Evolutionary conservation across 345 rosid genomes (phyloP), one percentile per base, ranked within the genome.

Genomic region (Acer negundo): DNA sequence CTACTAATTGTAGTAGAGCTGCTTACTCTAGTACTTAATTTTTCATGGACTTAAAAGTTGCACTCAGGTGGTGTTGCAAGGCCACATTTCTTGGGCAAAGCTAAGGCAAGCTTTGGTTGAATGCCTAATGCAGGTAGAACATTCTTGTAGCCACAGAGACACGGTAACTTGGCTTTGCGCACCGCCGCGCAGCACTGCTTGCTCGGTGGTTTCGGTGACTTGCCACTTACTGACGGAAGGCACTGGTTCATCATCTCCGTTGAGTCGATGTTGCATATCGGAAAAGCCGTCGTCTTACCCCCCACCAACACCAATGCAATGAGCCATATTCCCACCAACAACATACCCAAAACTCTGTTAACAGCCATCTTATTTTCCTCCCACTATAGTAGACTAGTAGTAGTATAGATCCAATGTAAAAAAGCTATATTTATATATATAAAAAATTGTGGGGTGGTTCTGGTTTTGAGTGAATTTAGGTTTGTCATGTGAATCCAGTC

Each of bases 1-100:
- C 3, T 31, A 31, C 38, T 31, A 31, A 31, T 31, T 31, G 38
- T 0, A 31, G 6, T 31, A 31, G 6, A 31, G 6, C 38, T 31
- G 6, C 38, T 31, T 31, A 31, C 38, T 31, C 38, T 31, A 42
- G 46, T 42, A n/a, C n/a, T n/a, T 42, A 26, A 42, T n/a, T 7
- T n/a, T 20, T 58, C 5, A 13, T 13, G 55, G 55, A 46, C 49
- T 77, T 73, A 31, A 80, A 86, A 75, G 62, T 22, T 31, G 82
- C 92, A 88, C 74, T 63, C n/a, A 24, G 76, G 86, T 69, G 87
- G 89, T 13, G 82, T 69, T 22, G 62, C 72, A 68, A 85, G 69
- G 72, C 87, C 85, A 73, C 87, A 90, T 66, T 84, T 87, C 55
- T 74, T 35, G 15, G 86, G 86, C 80, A 90, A 83, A 12, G 89